phyloP scores from a whole-genome alignment of 495 filamentous ascomycete genomes.

The Jackrogersella minutella region DNA sequence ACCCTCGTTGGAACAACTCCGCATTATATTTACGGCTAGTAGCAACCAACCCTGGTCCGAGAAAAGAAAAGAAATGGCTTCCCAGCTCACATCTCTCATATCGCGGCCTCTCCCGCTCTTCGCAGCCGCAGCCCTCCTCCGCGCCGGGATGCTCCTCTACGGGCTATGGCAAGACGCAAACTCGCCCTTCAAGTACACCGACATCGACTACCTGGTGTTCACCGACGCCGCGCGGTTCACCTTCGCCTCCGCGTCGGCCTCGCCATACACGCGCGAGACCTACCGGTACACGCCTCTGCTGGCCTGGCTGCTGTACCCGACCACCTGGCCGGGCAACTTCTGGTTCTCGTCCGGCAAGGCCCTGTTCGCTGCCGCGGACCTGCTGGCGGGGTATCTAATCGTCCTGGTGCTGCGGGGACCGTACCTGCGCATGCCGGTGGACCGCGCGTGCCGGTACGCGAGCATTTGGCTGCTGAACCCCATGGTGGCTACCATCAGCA shows the following conservation, averaged over 20 bases:
- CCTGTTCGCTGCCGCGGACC: conserved; percentile 82
- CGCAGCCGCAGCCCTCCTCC: conserved; percentile 70
- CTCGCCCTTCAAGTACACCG: conserved; percentile 94
- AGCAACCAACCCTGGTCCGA: too few relatives aligned
- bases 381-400: conserved; percentile 89
- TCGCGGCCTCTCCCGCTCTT: conserved; percentile 65
- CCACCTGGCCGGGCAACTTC: conserved; percentile 63
- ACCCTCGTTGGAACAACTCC: too few relatives aligned
- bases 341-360: conserved; percentile 90
- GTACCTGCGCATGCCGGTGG: conserved; percentile 44
- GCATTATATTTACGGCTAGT: too few relatives aligned
- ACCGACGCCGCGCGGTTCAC: conserved; percentile 92
- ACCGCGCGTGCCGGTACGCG: conserved; percentile 73
- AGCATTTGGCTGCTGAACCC: conserved; percentile 94
- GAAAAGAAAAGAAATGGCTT: too few relatives aligned
- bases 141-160: conserved; percentile 77
- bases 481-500: conserved; percentile 97
- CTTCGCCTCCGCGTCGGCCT: conserved; percentile 47
- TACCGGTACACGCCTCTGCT: conserved; percentile 96
- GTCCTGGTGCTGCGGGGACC: conserved; percentile 61
- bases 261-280: conserved; percentile 88
- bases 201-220: conserved; percentile 99
- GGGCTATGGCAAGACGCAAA: conserved; percentile 90
- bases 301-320: conserved; percentile 88
- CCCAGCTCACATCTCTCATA: conserved; percentile 42